Percentiles rank a stretch among this genome's conserved stretches.
phyloP scores from a whole-genome alignment of 2,329 filamentous ascomycete species.

The Xylariaceae sp. region DNA sequence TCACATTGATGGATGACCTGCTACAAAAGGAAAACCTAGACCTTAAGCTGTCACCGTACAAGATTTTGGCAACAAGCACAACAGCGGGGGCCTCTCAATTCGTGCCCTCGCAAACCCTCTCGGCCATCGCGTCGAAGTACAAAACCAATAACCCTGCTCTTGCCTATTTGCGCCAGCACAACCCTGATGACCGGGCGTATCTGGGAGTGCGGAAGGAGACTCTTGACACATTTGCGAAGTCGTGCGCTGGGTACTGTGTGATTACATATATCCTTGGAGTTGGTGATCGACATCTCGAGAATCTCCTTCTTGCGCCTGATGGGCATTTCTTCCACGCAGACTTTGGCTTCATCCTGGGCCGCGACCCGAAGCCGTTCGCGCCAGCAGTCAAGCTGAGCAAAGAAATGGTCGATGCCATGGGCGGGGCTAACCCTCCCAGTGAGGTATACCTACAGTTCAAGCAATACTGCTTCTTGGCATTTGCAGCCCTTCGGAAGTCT shows the following conservation, averaged over 20 bases:
- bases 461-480: constrained; percentile 93
- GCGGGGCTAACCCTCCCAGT: constrained; percentile 63
- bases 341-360: constrained; percentile 95
- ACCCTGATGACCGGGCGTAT: constrained; percentile 77
- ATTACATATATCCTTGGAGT: constrained; percentile 98
- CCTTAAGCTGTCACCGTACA: constrained; percentile 90
- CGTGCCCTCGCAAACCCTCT: constrained; percentile 79
- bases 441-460: constrained; percentile 86
- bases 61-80: constrained; percentile 88
- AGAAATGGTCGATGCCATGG: constrained; percentile 99
- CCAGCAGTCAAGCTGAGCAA: constrained; percentile 95
- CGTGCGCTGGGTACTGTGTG: constrained; percentile 95
- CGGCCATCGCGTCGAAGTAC: constrained; percentile 79
- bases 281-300: constrained; percentile 92
- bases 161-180: constrained; percentile 82
- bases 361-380: constrained; percentile 95
- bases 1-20: constrained; percentile 94
- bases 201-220: constrained; percentile 86
- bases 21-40: constrained; percentile 95
- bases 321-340: constrained; percentile 98
- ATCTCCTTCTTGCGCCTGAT: constrained; percentile 83
- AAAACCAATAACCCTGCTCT: constrained; percentile 69
- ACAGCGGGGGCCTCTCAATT: constrained; percentile 91
- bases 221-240: constrained; percentile 92
- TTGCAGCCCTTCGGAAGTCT: constrained; percentile 83